Evolutionary conservation across 2,329 filamentous ascomycete genomes (phyloP).

Genomic region (Venturia carpophila): DNA sequence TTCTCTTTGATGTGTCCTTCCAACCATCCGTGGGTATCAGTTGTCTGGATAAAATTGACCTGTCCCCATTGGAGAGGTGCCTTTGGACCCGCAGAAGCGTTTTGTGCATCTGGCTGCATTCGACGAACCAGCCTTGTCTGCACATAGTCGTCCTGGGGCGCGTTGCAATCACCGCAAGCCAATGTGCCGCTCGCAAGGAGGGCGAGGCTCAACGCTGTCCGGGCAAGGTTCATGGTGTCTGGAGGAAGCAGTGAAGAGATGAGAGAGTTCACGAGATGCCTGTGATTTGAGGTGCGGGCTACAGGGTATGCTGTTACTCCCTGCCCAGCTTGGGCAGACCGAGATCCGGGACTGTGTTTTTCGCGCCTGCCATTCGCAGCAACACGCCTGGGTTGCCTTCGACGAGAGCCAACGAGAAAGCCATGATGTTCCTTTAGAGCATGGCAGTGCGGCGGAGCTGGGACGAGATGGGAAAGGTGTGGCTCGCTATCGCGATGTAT

Average conservation of each 20-base stretch:
- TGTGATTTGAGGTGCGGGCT: not conserved
- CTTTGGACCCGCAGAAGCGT: constrained; percentile 31
- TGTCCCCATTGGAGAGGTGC: constrained; percentile 53
- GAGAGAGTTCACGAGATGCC: not conserved
- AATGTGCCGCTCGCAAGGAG: not conserved
- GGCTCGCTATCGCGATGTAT: not conserved
- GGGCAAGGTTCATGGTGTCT: not conserved
- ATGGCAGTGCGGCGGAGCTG: not conserved
- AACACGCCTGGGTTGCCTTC: not conserved
- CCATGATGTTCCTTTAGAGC: not conserved
- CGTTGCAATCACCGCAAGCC: constrained; percentile 35
- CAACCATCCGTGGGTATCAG: constrained; percentile 55
- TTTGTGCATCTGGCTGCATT: constrained; percentile 39
- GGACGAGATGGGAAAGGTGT: constrained; percentile 7
- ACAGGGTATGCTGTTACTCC: not conserved
- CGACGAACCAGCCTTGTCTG: constrained; percentile 36
- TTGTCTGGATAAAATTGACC: constrained; percentile 59
- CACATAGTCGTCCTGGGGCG: constrained; percentile 34
- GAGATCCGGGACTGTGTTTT: not conserved
- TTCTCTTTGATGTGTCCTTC: constrained; percentile 53
- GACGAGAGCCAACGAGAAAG: not conserved
- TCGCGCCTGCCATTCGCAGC: not conserved
- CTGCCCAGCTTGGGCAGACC: not conserved
- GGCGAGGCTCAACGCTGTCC: not conserved
- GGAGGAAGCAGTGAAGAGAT: not conserved